These are phyloP conservation scores for Clonostachys sp. DNA, from an alignment of 2,329 filamentous ascomycete genomes.

Conservation along the genomic window DNA sequence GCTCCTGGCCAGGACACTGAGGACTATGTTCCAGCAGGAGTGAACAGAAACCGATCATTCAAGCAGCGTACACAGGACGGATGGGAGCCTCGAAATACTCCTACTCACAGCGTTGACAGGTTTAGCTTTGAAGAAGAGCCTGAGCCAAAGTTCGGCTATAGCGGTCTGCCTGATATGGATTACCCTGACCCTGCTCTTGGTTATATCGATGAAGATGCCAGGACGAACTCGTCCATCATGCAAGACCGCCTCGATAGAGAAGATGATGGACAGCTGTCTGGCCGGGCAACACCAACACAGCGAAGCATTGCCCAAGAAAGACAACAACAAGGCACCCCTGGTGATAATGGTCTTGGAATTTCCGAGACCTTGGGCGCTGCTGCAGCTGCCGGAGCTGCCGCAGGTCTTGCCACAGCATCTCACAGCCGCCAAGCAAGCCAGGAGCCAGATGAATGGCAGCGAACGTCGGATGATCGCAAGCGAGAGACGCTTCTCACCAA, in stretches of 20 bases:
- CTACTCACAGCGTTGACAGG: conserved; percentile 54
- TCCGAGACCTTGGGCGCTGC: conserved; percentile 36
- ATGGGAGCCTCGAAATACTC: conserved; percentile 48
- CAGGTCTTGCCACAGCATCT: conserved; percentile 36
- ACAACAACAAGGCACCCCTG: too few relatives aligned
- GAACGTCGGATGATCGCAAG: conserved; percentile 58
- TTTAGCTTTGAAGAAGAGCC: conserved; percentile 47
- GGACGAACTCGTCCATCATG: conserved; percentile 76
- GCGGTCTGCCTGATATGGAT: conserved; percentile 62
- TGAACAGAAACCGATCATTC: conserved; percentile 59
- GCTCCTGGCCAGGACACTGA: conserved; percentile 23
- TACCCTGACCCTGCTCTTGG: conserved; percentile 77
- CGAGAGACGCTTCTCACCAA: conserved; percentile 64
- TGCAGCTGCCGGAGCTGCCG: conserved; percentile 48
- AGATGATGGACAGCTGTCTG: conserved; percentile 44
- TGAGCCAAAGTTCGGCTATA: conserved; percentile 60
- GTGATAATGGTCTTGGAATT: neutral
- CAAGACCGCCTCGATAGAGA: conserved; percentile 62
- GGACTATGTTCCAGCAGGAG: conserved; percentile 42
- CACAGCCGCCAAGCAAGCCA: conserved; percentile 51
- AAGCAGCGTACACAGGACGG: conserved; percentile 59
- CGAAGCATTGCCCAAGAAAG: conserved; percentile 8
- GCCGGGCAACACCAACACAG: conserved; percentile 45
- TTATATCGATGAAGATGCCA: conserved; percentile 63
- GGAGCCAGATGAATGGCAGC: conserved; percentile 60